These are phyloP conservation scores for Fusarium chuoi DNA, from an alignment of 2,329 filamentous ascomycete genomes.

Conservation along the genomic window DNA sequence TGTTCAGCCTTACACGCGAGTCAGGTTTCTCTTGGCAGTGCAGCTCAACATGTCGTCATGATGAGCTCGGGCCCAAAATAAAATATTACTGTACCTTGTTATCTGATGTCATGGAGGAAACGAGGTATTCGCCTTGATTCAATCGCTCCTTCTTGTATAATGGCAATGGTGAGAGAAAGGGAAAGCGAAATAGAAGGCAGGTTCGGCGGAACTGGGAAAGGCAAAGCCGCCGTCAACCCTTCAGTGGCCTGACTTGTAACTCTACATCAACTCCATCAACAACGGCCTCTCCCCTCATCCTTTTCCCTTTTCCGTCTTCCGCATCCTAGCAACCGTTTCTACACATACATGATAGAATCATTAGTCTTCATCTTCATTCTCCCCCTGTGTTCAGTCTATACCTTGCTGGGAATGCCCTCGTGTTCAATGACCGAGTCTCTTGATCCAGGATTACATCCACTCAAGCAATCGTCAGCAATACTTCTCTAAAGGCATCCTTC, in stretches of 20 bases:
- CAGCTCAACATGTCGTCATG: not conserved
- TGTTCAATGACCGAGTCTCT: conserved; percentile 14
- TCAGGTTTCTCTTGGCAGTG: not conserved
- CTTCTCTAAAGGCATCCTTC: not conserved
- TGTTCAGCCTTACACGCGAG: conserved; percentile 17
- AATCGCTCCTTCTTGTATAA: not conserved
- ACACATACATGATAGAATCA: not conserved
- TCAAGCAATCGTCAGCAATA: not conserved
- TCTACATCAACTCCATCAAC: conserved; percentile 4
- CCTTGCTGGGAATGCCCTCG: conserved; percentile 12
- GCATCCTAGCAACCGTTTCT: conserved; percentile 11
- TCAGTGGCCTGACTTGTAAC: not conserved
- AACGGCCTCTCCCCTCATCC: conserved; percentile 1
- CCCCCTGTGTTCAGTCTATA: not conserved
- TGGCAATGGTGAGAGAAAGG: not conserved
- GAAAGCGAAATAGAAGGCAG: not conserved
- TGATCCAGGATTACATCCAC: conserved; percentile 9
- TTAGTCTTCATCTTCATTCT: not conserved
- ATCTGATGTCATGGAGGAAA: not conserved
- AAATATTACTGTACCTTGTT: not conserved
- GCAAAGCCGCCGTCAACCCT: not conserved
- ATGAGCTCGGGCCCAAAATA: not conserved
- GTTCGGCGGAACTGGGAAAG: not conserved
- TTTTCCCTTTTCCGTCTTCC: not conserved
- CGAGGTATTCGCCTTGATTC: not conserved